Evolutionary conservation across 1,139 yeast genomes (phyloP).

Genomic region (Sugiyamaella pinicola): DNA sequence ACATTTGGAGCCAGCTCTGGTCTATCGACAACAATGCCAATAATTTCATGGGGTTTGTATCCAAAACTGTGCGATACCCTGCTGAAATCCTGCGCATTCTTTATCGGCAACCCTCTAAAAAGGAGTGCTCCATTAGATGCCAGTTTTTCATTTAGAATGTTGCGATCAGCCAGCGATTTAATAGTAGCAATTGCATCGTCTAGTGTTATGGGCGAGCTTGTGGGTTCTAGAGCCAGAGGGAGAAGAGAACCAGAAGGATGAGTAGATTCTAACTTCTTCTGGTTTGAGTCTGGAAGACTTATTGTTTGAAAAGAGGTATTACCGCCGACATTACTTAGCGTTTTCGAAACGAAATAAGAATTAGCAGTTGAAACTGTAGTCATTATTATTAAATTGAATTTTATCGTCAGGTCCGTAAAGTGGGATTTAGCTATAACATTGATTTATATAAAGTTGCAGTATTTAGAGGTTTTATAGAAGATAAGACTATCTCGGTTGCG

Average conservation of each 20-base stretch:
- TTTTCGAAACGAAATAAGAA: not conserved
- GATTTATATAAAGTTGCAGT: not conserved
- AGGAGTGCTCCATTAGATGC: constrained; percentile 23
- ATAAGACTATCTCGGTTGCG: not conserved
- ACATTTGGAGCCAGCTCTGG: constrained; percentile 27
- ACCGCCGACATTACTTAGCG: not conserved
- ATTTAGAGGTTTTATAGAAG: not conserved
- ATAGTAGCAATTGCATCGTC: constrained; percentile 21
- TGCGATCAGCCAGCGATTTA: constrained; percentile 17
- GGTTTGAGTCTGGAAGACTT: constrained; percentile 20
- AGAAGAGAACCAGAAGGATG: constrained; percentile 19
- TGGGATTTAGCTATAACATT: too few species aligned
- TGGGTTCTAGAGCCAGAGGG: constrained; percentile 23
- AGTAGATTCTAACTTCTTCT: constrained; percentile 19
- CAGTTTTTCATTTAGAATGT: constrained; percentile 16
- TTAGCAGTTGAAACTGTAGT: not conserved
- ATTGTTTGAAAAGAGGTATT: constrained; percentile 15
- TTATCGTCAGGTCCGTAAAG: too few species aligned
- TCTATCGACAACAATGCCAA: constrained; percentile 25
- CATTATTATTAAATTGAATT: not conserved
- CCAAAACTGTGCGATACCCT: constrained; percentile 25
- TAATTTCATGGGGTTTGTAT: constrained; percentile 26
- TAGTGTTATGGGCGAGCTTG: constrained; percentile 2
- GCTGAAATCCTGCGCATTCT: constrained; percentile 23
- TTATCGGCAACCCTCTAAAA: constrained; percentile 23